Evolutionary conservation across 345 rosid species (phyloP).

Genomic region (Corymbia maculata): DNA sequence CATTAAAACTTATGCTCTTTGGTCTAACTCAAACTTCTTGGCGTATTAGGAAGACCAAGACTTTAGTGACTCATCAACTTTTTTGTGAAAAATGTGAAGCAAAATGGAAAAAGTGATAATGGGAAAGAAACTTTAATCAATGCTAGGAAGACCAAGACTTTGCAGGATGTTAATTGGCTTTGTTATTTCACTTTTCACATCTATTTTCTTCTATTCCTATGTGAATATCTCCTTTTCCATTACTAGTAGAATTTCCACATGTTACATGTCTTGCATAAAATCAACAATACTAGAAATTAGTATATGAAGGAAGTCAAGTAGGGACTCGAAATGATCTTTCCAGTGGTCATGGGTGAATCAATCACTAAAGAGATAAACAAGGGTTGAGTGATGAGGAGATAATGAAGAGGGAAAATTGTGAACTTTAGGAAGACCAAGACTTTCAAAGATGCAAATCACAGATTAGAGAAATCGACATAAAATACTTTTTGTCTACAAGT

Average conservation of each 20-base stretch:
- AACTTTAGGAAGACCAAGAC: neutral
- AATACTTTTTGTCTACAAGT: no score
- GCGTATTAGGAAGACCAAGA: neutral
- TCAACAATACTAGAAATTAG: no score
- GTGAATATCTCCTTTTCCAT: neutral
- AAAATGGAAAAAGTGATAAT: neutral
- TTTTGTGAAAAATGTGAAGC: neutral
- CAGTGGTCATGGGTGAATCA: no score
- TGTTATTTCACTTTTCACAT: neutral
- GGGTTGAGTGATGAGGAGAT: neutral
- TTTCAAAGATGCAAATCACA: neutral
- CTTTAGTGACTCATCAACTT: neutral
- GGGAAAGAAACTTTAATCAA: neutral
- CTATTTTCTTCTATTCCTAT: neutral
- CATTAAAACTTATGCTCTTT: neutral
- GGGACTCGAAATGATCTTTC: no score
- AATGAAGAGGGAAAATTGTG: neutral
- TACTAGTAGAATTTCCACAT: no score
- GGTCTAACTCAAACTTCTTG: neutral
- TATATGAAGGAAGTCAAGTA: no score
- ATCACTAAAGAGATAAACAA: no score
- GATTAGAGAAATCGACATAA: neutral
- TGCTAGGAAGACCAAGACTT: neutral
- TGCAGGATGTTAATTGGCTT: neutral
- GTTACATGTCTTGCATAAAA: no score